Base-by-base conservation (phyloP, 176 grass and related monocot genomes). In the Pharus latifolius region DNA sequence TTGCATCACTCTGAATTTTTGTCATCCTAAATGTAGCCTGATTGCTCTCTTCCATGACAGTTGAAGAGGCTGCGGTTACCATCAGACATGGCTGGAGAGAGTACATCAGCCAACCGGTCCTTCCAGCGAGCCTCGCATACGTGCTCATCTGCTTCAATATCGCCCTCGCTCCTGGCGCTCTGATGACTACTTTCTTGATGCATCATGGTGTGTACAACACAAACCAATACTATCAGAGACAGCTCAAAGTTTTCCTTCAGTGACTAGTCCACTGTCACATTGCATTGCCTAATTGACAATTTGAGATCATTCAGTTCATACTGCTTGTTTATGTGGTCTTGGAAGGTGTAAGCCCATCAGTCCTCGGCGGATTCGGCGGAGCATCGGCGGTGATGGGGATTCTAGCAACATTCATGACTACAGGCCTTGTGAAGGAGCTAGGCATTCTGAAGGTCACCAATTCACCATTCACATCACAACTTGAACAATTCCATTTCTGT, bases 181-280 rank as follows among this genome's bases (percentile, higher is more conserved):
- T 91, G 18, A 91, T 91, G 88, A 91, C 88, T 48, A 79, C 88
- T 2, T 90, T 86, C 73, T 43, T 90, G 34, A 71, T 82, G 56
- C 74, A 86, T 42, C 74, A 76, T 5, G 82, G 82, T 85, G 44
- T 26, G 17, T 29, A 8, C 17, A 0, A 3, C 15, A n/a, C 35
- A 38, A 38, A 38, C 4, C 35, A 5, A 5, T 9, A 38, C 35
- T 25, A 15, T 24, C 22, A 47, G 22, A 27, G 3, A 26, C 22
- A 46, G n/a, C n/a, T n/a, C n/a, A n/a, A n/a, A n/a, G n/a, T n/a
- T n/a, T n/a, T n/a, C n/a, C 57, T 38, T 61, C n/a, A 23, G 19
- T 15, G 2, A n/a, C n/a, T n/a, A n/a, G n/a, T n/a, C n/a, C n/a
- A n/a, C n/a, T n/a, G n/a, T n/a, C 1, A 14, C 30, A 27, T n/a